A percentile compares a stretch with the other conserved stretches of the same genome.
Evolutionary conservation across 768 basidiomycete genomes (phyloP).

Genomic region (Suillus brevipes): DNA sequence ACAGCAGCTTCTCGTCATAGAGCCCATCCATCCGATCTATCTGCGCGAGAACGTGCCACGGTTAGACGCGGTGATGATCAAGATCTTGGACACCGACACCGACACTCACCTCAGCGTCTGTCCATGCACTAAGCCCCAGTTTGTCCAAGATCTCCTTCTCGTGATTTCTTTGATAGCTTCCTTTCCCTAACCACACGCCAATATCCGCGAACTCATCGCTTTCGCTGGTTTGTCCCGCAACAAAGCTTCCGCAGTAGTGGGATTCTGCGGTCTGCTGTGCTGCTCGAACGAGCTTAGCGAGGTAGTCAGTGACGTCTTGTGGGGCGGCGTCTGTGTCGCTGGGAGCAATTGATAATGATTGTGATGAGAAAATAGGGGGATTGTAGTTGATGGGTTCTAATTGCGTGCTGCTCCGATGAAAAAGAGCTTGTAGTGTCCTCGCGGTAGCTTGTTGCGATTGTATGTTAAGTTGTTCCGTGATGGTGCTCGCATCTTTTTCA

Average conservation of each 20-base stretch:
- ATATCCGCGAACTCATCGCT: slow-evolving; percentile 57
- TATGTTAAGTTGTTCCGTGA: not conserved
- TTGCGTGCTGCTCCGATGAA: not conserved
- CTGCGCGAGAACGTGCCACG: not conserved
- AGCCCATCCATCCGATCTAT: not conserved
- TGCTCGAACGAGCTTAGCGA: slow-evolving; percentile 35
- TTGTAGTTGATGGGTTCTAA: not conserved
- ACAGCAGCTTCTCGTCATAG: not conserved
- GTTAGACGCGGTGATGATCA: not conserved
- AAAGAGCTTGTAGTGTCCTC: not conserved
- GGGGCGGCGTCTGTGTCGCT: slow-evolving; percentile 1
- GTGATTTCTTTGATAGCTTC: slow-evolving; percentile 31
- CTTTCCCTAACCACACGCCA: slow-evolving; percentile 51
- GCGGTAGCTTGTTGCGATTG: not conserved
- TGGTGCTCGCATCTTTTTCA: not conserved
- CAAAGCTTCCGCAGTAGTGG: slow-evolving; percentile 49
- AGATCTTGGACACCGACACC: not conserved
- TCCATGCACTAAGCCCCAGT: slow-evolving; percentile 33
- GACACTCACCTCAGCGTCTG: slow-evolving; percentile 16
- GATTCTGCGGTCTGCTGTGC: slow-evolving; percentile 43
- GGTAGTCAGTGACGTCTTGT: slow-evolving; percentile 11
- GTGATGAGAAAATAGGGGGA: slow-evolving; percentile 16
- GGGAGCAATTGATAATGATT: slow-evolving; percentile 1
- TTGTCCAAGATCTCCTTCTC: slow-evolving; percentile 34
- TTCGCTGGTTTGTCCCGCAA: slow-evolving; percentile 55